A percentile compares a stretch with the other conserved stretches of the same genome.
Conservation (phyloP, 2,329 filamentous ascomycete species). For the Trichoderma sp. region DNA sequence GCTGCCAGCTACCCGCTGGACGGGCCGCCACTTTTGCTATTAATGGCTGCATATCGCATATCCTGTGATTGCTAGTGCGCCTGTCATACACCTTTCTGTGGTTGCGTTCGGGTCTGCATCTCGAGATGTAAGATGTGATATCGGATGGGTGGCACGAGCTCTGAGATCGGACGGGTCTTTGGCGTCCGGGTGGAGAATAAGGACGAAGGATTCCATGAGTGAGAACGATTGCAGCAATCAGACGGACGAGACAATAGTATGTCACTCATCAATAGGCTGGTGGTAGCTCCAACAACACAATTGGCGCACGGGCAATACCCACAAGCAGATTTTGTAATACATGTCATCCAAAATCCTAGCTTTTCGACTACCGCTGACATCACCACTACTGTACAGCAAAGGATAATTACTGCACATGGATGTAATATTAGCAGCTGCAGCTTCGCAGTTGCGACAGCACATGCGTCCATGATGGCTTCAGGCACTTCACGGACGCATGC, state of each 20-base stretch:
- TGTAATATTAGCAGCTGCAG: background rate
- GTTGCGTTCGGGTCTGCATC: background rate
- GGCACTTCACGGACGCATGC: background rate
- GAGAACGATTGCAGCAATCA: background rate
- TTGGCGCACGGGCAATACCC: background rate
- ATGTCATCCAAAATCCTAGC: background rate
- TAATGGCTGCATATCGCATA: background rate
- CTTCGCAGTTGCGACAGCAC: background rate
- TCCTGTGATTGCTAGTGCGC: background rate
- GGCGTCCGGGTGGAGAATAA: background rate
- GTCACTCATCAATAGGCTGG: background rate
- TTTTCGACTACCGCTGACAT: background rate
- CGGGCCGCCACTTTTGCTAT: slow-evolving; percentile 12
- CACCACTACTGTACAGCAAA: background rate
- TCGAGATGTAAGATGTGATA: slow-evolving; percentile 3
- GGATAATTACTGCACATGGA: background rate
- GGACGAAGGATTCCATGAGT: background rate
- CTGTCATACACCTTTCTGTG: background rate
- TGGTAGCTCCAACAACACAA: background rate
- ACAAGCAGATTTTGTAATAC: too few species aligned
- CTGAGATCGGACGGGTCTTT: background rate
- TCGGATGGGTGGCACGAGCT: background rate
- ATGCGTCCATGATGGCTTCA: background rate
- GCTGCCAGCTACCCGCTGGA: slow-evolving; percentile 13
- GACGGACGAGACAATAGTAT: background rate